Percentiles rank a stretch among this genome's conserved stretches.
Evolutionary conservation across 371 early-diverging fungal species (phyloP).

Genomic region (Capillidium rhysosporum): DNA sequence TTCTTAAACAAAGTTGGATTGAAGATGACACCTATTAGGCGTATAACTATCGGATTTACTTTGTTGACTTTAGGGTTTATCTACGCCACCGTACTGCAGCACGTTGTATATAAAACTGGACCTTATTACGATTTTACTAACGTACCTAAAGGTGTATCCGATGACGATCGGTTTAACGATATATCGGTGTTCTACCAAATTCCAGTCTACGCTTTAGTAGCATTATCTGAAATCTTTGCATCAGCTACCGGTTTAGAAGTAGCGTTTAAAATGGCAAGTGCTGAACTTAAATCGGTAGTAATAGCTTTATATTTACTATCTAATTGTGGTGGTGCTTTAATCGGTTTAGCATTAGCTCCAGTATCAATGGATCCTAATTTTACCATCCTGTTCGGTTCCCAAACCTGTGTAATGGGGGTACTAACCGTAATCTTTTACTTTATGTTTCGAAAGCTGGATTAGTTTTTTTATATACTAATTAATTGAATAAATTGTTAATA

Average conservation of each 20-base stretch:
- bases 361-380: conserved; percentile 44
- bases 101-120: conserved; percentile 31
- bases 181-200: conserved; percentile 43
- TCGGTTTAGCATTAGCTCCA: conserved; percentile 40
- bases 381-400: conserved; percentile 35
- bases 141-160: conserved; percentile 9
- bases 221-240: conserved; percentile 30
- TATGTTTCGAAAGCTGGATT: conserved; percentile 12
- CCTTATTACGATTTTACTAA: conserved; percentile 27
- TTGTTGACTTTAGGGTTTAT: conserved; percentile 39
- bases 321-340: conserved; percentile 37
- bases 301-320: conserved; percentile 49
- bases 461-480: not conserved
- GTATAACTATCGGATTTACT: conserved; percentile 49
- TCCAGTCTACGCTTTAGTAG: conserved; percentile 40
- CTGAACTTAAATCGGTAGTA: conserved; percentile 50
- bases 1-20: conserved; percentile 32
- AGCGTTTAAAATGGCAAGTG: conserved; percentile 54
- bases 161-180: conserved; percentile 12
- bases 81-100: conserved; percentile 46
- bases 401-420: conserved; percentile 22
- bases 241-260: conserved; percentile 58
- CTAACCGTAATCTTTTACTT: conserved; percentile 16
- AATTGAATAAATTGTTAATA: too few relatives aligned
- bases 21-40: conserved; percentile 37